These are phyloP conservation scores for Phytophthora idaei DNA, from an alignment of 352 stramenopile species.

Conservation along the genomic window DNA sequence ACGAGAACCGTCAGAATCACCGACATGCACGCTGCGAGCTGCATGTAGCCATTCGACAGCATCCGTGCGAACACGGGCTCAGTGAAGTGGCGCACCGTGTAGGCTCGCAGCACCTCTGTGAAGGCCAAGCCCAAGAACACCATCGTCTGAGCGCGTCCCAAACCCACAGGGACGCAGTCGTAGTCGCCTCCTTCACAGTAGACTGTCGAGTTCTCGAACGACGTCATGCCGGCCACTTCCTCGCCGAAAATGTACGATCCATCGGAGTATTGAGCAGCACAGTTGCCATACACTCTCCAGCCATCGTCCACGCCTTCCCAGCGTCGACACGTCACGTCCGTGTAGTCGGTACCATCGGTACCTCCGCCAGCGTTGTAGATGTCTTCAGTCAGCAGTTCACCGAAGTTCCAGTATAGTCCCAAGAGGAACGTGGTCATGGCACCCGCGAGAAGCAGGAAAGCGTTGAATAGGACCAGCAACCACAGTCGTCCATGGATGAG, in stretches of 20 bases:
- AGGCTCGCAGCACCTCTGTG: constrained; percentile 78
- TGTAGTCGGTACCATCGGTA: constrained; percentile 48
- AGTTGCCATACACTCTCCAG: constrained; percentile 69
- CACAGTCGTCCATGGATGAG: constrained; percentile 71
- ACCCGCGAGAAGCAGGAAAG: constrained; percentile 50
- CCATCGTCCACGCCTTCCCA: constrained; percentile 55
- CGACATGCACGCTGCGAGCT: constrained; percentile 58
- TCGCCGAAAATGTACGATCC: constrained; percentile 63
- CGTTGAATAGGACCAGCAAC: constrained; percentile 66
- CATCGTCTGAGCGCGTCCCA: constrained; percentile 76
- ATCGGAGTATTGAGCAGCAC: constrained; percentile 42
- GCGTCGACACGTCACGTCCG: constrained; percentile 59
- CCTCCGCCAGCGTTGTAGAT: constrained; percentile 61
- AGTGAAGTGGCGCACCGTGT: constrained; percentile 78
- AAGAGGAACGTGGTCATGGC: constrained; percentile 58
- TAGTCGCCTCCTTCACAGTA: constrained; percentile 69
- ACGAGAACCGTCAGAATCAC: constrained; percentile 59
- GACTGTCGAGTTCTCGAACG: constrained; percentile 43
- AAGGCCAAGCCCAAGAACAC: constrained; percentile 72
- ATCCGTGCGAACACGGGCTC: constrained; percentile 66
- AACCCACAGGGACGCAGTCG: constrained; percentile 60
- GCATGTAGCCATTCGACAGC: constrained; percentile 73
- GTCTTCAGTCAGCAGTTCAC: constrained; percentile 46
- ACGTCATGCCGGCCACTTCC: constrained; percentile 29
- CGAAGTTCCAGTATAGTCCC: constrained; percentile 81